phyloP scores from a whole-genome alignment of 2,329 filamentous ascomycete genomes.

The Escovopsis sp. region DNA sequence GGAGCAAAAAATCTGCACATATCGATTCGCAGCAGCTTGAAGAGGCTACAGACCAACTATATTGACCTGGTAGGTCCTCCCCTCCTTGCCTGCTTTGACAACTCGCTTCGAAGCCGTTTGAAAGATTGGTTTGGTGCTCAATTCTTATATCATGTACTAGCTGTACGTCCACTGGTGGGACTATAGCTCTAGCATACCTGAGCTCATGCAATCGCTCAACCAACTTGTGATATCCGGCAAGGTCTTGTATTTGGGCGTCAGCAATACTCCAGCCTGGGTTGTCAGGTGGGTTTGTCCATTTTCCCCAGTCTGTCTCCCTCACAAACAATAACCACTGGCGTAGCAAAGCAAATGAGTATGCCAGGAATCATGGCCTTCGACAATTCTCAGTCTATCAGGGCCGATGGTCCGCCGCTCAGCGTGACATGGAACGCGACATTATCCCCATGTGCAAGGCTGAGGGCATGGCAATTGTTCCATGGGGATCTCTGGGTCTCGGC shows the following conservation, averaged over 20 bases:
- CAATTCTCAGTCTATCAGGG: constrained; percentile 44
- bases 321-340: neutral
- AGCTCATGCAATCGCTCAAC: constrained; percentile 56
- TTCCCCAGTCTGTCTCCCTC: too few relatives aligned
- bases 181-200: constrained; percentile 48
- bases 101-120: neutral
- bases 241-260: constrained; percentile 51
- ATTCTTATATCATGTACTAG: constrained; percentile 12
- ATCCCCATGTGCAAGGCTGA: constrained; percentile 28
- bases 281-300: constrained; percentile 25
- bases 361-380: constrained; percentile 52
- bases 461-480: constrained; percentile 41
- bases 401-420: constrained; percentile 23
- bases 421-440: constrained; percentile 28
- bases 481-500: constrained; percentile 40
- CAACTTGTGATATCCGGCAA: constrained; percentile 44
- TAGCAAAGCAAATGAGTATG: constrained; percentile 52
- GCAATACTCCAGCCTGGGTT: constrained; percentile 56
- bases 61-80: constrained; percentile 41
- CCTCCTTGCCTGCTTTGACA: neutral
- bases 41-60: constrained; percentile 51
- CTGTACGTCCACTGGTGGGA: constrained; percentile 56
- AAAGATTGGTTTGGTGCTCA: neutral
- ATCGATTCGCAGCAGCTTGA: constrained; percentile 40
- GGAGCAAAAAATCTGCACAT: constrained; percentile 44